phyloP scores from a whole-genome alignment of 805 yeast species.

The Candida ascalaphidarum region DNA sequence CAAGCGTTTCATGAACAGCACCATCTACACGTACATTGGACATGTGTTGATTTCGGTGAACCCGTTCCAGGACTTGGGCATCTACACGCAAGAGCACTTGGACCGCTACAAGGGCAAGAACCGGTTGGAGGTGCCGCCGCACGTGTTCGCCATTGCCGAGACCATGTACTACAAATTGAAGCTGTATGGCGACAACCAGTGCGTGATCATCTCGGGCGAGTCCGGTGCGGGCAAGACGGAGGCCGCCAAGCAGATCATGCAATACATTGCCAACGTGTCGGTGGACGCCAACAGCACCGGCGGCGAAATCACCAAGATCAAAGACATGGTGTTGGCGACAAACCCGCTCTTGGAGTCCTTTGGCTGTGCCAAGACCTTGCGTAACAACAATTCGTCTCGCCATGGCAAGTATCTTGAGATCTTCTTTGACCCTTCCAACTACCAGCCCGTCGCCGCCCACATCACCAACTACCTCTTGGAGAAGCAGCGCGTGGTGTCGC shows the following conservation, averaged over 20 bases:
- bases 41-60: constrained; percentile 93
- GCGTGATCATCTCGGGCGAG: constrained; percentile 96
- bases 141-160: constrained; percentile 96
- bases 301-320: constrained; percentile 63
- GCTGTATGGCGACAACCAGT: constrained; percentile 88
- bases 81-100: constrained; percentile 74
- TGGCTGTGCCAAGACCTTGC: constrained; percentile 88
- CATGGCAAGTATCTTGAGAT: constrained; percentile 94
- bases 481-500: constrained; percentile 95
- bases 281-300: constrained; percentile 51
- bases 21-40: constrained; percentile 89
- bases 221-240: constrained; percentile 98
- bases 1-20: constrained; percentile 80
- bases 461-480: constrained; percentile 92
- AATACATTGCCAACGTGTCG: constrained; percentile 85
- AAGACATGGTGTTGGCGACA: constrained; percentile 96
- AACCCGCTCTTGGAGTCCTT: constrained; percentile 86
- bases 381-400: constrained; percentile 84
- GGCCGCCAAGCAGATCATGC: constrained; percentile 97
- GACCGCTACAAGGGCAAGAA: constrained; percentile 82
- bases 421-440: constrained; percentile 60
- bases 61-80: constrained; percentile 94
- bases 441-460: constrained; percentile 91
- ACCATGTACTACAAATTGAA: constrained; percentile 93
- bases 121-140: constrained; percentile 95